A percentile compares a stretch with the other conserved stretches of the same genome.
phyloP scores from a whole-genome alignment of 148 eudicot genomes.

The Simmondsia chinensis region DNA sequence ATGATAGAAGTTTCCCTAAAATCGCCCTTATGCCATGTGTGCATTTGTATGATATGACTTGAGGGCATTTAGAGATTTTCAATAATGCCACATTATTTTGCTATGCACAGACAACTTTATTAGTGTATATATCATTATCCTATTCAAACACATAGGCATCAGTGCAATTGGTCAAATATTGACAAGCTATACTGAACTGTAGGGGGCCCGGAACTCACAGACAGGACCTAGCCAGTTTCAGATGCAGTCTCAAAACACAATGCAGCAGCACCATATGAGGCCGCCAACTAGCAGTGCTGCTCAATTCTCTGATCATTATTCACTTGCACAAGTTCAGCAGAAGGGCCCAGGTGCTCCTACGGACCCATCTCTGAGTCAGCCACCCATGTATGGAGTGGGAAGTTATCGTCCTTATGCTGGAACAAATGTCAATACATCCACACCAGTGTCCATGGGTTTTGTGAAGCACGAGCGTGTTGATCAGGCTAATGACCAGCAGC shows the following conservation, averaged over 20 bases:
- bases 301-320: constrained; percentile 33
- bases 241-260: constrained; percentile 32
- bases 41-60: no score
- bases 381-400: constrained; percentile 51
- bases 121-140: constrained; percentile 3
- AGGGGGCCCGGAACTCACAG: constrained; percentile 34
- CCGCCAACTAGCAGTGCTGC: constrained; percentile 25
- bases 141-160: background rate
- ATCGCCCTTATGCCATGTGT: no score
- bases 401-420: constrained; percentile 37
- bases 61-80: no score
- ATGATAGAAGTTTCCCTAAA: no score
- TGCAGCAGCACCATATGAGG: constrained; percentile 30
- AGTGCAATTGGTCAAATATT: constrained; percentile 2
- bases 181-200: constrained; percentile 6
- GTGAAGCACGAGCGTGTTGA: constrained; percentile 64
- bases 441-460: constrained; percentile 34
- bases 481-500: constrained; percentile 47
- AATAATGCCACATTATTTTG: no score
- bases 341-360: constrained; percentile 20
- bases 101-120: no score
- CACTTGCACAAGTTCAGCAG: constrained; percentile 26
- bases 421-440: constrained; percentile 31
- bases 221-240: constrained; percentile 26
- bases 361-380: constrained; percentile 39